Conservation (phyloP, 495 filamentous ascomycete species). For the Penicillium angulare region DNA sequence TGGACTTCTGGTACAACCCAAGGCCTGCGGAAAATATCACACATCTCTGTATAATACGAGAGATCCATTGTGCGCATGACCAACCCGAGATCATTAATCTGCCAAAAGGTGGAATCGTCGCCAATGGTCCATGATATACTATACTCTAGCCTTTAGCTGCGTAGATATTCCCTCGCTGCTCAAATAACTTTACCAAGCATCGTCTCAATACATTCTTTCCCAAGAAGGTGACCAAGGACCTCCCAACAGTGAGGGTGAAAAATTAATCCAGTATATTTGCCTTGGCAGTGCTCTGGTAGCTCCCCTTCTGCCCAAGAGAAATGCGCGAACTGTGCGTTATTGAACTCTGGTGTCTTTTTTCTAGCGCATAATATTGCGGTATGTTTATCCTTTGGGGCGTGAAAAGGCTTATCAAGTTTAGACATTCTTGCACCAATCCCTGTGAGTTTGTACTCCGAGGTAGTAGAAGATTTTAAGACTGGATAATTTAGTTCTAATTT, state of each 20-base stretch:
- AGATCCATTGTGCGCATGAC: neutral
- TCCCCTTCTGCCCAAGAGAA: neutral
- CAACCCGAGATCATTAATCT: neutral
- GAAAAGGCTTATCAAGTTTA: neutral
- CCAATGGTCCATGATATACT: neutral
- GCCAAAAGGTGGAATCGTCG: neutral
- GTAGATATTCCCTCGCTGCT: slow-evolving; percentile 1
- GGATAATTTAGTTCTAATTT: slow-evolving; percentile 1
- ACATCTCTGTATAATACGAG: neutral
- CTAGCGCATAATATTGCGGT: slow-evolving; percentile 1
- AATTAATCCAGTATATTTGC: neutral
- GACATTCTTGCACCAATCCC: neutral
- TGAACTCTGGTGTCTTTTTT: neutral
- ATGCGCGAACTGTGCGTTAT: neutral
- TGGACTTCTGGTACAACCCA: slow-evolving; percentile 10
- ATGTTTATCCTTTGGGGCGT: slow-evolving; percentile 5
- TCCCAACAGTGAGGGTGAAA: slow-evolving; percentile 11
- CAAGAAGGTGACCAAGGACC: slow-evolving; percentile 7
- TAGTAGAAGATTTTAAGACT: slow-evolving; percentile 1
- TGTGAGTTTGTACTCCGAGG: slow-evolving; percentile 1
- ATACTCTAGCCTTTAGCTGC: neutral
- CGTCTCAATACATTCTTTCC: slow-evolving; percentile 5
- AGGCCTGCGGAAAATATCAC: slow-evolving; percentile 3
- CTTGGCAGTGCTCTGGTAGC: neutral
- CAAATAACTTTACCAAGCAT: slow-evolving; percentile 2